Conservation (phyloP, 1,139 yeast species). For the Blastobotrys indianensis region DNA sequence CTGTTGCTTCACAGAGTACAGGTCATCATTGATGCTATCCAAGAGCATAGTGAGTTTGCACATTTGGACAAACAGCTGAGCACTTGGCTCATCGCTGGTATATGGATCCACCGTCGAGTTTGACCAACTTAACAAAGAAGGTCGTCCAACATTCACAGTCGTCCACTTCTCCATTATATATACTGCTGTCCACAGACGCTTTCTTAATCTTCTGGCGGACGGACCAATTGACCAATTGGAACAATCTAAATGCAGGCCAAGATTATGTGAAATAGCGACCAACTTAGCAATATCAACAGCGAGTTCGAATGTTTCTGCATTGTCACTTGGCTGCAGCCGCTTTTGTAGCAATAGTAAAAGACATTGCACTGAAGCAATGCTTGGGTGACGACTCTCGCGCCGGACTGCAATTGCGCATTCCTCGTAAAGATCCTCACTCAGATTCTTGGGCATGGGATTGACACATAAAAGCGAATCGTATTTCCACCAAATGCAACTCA, state of each 20-base stretch:
- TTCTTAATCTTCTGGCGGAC: conserved; percentile 28
- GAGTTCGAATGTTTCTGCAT: conserved; percentile 31
- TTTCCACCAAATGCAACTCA: conserved; percentile 37
- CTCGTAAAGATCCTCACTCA: conserved; percentile 28
- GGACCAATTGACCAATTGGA: conserved; percentile 32
- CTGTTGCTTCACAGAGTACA: conserved; percentile 26
- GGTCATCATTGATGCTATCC: conserved; percentile 26
- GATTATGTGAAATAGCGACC: conserved; percentile 30
- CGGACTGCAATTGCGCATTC: conserved; percentile 32
- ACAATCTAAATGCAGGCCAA: conserved; percentile 36
- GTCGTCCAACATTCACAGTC: conserved; percentile 32
- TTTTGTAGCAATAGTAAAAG: conserved; percentile 34
- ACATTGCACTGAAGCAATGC: conserved; percentile 42
- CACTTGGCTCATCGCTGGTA: conserved; percentile 29
- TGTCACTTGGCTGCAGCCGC: conserved; percentile 31
- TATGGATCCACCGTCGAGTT: conserved; percentile 26
- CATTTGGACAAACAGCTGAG: conserved; percentile 31
- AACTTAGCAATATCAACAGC: conserved; percentile 30
- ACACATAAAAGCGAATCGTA: conserved; percentile 34
- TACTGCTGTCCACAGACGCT: conserved; percentile 34
- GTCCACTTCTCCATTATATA: conserved; percentile 35
- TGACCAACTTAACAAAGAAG: conserved; percentile 25
- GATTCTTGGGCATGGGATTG: conserved; percentile 29
- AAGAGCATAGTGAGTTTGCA: conserved; percentile 29
- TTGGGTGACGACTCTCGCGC: conserved; percentile 34